Evolutionary conservation across 352 stramenopile species (phyloP).

Genomic region (Phytophthora sp.): DNA sequence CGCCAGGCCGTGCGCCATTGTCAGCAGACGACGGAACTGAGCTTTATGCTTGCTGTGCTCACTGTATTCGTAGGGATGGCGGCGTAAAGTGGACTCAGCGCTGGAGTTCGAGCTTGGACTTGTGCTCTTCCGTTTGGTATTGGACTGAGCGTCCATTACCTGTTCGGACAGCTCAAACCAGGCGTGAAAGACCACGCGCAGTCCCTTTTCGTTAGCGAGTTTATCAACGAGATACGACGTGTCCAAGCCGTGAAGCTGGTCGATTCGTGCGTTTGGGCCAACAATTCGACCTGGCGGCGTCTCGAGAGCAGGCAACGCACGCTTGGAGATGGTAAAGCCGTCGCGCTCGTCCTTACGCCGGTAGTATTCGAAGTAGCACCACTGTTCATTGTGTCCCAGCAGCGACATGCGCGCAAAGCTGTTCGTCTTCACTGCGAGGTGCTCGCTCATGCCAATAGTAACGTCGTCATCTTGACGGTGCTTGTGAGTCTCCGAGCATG

Average conservation of each 20-base stretch:
- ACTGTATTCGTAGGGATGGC: conserved; percentile 1
- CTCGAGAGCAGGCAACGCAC: conserved; percentile 18
- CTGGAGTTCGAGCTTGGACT: not conserved
- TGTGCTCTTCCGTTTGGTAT: not conserved
- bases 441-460: not conserved
- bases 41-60: conserved; percentile 17
- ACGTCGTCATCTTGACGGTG: not conserved
- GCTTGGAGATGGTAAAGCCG: conserved; percentile 36
- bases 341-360: conserved; percentile 21
- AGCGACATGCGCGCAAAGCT: conserved; percentile 29
- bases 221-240: conserved; percentile 34
- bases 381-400: conserved; percentile 37
- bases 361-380: conserved; percentile 44
- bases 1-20: conserved; percentile 21
- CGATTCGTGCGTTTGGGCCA: conserved; percentile 15
- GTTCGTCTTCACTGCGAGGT: conserved; percentile 40
- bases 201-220: conserved; percentile 10
- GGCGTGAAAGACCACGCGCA: conserved; percentile 35
- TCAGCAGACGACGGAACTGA: conserved; percentile 23
- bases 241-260: conserved; percentile 34
- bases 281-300: conserved; percentile 16
- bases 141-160: no score
- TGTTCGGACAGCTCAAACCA: conserved; percentile 21
- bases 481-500: not conserved
- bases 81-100: no score